phyloP scores from a whole-genome alignment of 2,329 filamentous ascomycete species.

The Lecanicillium sp. region DNA sequence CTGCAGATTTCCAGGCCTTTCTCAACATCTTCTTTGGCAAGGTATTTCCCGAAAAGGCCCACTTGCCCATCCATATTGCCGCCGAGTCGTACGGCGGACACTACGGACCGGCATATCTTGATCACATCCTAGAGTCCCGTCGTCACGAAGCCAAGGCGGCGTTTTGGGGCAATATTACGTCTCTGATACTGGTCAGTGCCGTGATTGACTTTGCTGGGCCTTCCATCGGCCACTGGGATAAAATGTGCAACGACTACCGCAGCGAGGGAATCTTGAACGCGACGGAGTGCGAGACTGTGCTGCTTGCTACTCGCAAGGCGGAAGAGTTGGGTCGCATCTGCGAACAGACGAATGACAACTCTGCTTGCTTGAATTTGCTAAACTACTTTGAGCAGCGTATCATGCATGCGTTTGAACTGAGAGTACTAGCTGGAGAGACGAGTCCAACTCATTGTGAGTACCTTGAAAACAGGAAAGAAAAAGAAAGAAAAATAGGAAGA shows the following conservation, averaged over 20 bases:
- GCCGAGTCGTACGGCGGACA: conserved; percentile 30
- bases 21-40: conserved; percentile 37
- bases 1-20: conserved; percentile 39
- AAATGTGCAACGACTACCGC: conserved; percentile 10
- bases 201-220: conserved; percentile 10
- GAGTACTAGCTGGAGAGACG: conserved; percentile 26
- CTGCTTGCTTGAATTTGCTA: conserved; percentile 54
- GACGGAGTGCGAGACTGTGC: conserved; percentile 16
- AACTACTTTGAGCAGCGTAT: conserved; percentile 30
- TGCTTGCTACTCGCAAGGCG: conserved; percentile 34
- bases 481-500: no score
- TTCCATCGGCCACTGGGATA: conserved; percentile 9
- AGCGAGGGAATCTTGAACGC: conserved; percentile 12
- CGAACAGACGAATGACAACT: conserved; percentile 76
- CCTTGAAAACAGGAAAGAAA: conserved; percentile 20
- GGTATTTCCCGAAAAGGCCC: conserved; percentile 28
- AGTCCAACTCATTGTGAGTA: conserved; percentile 35
- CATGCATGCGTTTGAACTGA: conserved; percentile 29
- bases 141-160: conserved; percentile 7
- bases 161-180: conserved; percentile 58
- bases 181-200: conserved; percentile 12
- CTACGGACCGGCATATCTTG: conserved; percentile 26
- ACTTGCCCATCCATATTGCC: conserved; percentile 34
- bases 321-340: conserved; percentile 46
- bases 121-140: conserved; percentile 12